Conservation (phyloP, 1,284 basidiomycete species). For the Papiliotrema fonsecae region DNA sequence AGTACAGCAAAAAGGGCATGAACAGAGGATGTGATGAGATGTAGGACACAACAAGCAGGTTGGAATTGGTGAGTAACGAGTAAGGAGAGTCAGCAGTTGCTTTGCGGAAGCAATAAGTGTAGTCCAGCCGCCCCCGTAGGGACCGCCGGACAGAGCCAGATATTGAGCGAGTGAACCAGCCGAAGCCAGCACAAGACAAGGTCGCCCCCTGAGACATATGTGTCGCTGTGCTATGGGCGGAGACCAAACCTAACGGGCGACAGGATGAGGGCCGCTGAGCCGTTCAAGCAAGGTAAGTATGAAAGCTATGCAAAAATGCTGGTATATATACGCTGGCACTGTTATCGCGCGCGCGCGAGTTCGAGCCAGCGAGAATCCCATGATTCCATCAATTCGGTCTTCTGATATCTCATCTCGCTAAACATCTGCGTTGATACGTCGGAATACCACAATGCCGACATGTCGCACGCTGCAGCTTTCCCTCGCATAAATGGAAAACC, state of each 20-base stretch:
- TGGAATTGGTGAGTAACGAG: too few relatives aligned
- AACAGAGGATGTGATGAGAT: too few relatives aligned
- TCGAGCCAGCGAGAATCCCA: too few relatives aligned
- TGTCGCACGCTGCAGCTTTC: neutral
- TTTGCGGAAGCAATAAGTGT: conserved; percentile 9
- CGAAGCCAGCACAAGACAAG: conserved; percentile 42
- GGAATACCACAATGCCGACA: too few relatives aligned
- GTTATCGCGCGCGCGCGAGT: too few relatives aligned
- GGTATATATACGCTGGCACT: neutral
- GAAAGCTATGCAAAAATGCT: neutral
- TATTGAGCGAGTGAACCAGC: conserved; percentile 41
- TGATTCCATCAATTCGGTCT: too few relatives aligned
- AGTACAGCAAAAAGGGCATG: too few relatives aligned
- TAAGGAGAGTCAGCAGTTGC: too few relatives aligned
- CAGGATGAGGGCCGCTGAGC: conserved; percentile 29
- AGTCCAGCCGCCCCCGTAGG: conserved; percentile 41
- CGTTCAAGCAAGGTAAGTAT: conserved; percentile 42
- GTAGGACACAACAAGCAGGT: too few relatives aligned
- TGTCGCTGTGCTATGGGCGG: conserved; percentile 45
- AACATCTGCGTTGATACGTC: too few relatives aligned
- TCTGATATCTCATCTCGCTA: too few relatives aligned
- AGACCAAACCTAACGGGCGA: conserved; percentile 27
- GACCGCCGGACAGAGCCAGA: conserved; percentile 39
- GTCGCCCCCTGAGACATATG: conserved; percentile 38
- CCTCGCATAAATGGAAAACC: neutral